Base-by-base conservation (phyloP, 2,329 filamentous ascomycete genomes). In the Periconia sp. region DNA sequence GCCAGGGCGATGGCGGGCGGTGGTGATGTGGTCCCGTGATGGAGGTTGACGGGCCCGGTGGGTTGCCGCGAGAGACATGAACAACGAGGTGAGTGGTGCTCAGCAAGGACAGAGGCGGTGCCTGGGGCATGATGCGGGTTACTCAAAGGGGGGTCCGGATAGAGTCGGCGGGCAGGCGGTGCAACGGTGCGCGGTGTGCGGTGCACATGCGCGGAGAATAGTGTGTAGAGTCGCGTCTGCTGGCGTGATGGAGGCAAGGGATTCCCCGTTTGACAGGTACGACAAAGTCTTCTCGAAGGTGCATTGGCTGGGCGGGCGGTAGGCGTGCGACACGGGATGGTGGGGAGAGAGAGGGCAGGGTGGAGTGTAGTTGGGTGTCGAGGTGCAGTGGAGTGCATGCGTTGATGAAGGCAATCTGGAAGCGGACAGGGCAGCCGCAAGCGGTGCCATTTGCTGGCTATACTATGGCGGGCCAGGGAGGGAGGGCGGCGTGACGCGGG, bases 251-350 rank as follows among this genome's bases (percentile, higher is more conserved):
- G 19, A 10, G 25, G 22, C 26, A 15, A 7, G n/a, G 26, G 18
- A 19, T 30, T 21, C 17, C 34, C 34, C 19, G 40, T 38, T 43
- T 35, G 36, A 44, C 28, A 39, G 41, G 40, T 25, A 26, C 34
- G 34, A 37, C 32, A 22, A n/a, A 18, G 28, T 13, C 35, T 41
- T 35, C 22, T 41, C 31, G 39, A 41, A 40, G 15, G 39, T n/a
- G 16, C 37, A 28, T 21, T 18, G 17, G 9, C 15, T 37, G 28
- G 13, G 26, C 13, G 15, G 28, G 18, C 30, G 30, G 17, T 6
- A 17, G 26, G 32, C 36, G 25, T 12, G 19, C 10, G 17, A 35
- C 32, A 35, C 12, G 32, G 17, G 30, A 8, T 16, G 16, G 32
- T 21, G 22, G 31, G 19, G 37, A 32, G 42, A 26, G 21, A 34